Evolutionary conservation across 768 basidiomycete genomes (phyloP).

Genomic region (Auricularia cornea): DNA sequence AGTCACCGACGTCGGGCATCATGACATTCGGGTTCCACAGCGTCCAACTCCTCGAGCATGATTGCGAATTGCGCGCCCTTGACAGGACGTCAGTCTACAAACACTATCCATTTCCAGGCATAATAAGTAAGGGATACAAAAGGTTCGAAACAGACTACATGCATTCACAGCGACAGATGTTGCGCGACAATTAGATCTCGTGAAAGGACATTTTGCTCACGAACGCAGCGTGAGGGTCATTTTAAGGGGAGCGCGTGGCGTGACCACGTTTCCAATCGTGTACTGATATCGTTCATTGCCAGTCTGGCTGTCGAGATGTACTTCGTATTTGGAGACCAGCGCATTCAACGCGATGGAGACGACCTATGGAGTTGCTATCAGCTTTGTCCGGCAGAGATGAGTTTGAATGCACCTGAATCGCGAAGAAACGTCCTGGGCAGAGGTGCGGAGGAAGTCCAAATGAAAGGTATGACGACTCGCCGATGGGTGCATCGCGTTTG

Average conservation of each 20-base stretch:
- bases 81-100: too few relatives aligned
- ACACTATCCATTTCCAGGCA: too few relatives aligned
- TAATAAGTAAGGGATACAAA: too few relatives aligned
- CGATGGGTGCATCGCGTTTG: neutral
- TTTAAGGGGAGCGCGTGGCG: neutral
- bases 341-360: neutral
- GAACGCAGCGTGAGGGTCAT: neutral
- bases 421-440: neutral
- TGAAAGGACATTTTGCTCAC: neutral
- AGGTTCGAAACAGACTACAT: too few relatives aligned
- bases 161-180: too few relatives aligned
- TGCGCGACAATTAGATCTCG: too few relatives aligned
- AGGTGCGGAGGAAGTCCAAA: neutral
- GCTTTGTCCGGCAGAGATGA: neutral
- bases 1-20: too few relatives aligned
- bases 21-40: too few relatives aligned
- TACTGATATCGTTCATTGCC: neutral
- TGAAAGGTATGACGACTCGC: neutral
- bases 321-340: neutral
- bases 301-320: neutral
- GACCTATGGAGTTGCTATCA: neutral
- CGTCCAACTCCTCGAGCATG: too few relatives aligned
- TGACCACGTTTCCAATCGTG: neutral
- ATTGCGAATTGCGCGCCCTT: too few relatives aligned
- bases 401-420: neutral